Evolutionary conservation across 208 protist species (phyloP).

Genomic region (Trypanosoma theileri): DNA sequence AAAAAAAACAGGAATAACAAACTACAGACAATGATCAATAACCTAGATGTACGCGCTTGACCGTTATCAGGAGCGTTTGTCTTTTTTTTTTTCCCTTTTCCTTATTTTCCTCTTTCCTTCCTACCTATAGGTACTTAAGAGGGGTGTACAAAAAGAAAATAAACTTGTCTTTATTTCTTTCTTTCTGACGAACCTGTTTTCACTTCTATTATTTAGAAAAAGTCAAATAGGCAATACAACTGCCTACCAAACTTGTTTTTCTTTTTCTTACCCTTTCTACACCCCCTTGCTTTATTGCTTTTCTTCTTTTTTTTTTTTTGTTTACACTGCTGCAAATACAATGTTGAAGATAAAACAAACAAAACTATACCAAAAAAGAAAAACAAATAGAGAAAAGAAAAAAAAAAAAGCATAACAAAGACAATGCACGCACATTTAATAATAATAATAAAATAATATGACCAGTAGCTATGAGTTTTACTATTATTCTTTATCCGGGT

Average conservation of each 20-base stretch:
- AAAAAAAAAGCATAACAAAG: not conserved
- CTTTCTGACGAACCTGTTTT: not conserved
- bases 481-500: no score
- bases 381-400: not conserved
- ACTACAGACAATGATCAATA: no score
- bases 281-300: not conserved
- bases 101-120: not conserved
- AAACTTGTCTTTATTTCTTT: no score
- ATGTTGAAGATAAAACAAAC: not conserved
- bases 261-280: not conserved
- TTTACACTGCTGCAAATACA: not conserved
- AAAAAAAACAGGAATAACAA: no score
- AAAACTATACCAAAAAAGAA: not conserved
- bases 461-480: no score
- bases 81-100: constrained; percentile 7
- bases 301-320: not conserved
- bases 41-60: no score
- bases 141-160: not conserved
- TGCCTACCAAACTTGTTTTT: not conserved
- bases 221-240: no score
- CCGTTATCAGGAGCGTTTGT: not conserved
- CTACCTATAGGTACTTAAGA: not conserved
- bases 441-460: no score
- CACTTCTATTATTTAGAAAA: not conserved
- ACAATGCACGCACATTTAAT: not conserved